Base-by-base conservation (phyloP, 805 yeast genomes). In the Zygosaccharomyces bailii region DNA sequence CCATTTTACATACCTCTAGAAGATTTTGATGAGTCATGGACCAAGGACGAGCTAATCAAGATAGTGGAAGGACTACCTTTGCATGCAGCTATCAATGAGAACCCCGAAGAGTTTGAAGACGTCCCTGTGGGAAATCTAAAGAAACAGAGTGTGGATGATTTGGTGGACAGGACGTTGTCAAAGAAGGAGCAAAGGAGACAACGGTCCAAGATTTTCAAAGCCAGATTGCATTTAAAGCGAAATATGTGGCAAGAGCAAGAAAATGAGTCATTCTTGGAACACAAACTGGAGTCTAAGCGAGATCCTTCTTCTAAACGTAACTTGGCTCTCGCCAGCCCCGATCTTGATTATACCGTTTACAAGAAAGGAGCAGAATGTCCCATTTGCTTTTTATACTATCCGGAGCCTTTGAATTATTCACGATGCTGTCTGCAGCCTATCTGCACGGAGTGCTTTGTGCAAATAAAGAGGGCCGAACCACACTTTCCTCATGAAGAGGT, bases 381-480 rank as follows among this genome's bases (percentile, higher is more conserved):
- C 7, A 91, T 91, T 52, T 91, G 99, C 61, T 91, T 91, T 61
- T 72, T 93, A 7, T 86, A 76, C 60, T 89, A 83, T 65, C 97
- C 98, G 1, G 73, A 76, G 20, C 77, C 79, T 55, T 65, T 90
- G 49, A 93, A 93, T 67, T 64, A 75, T 42, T 83, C 96, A 6
- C 73, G 95, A 35, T 91, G 99, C 65, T 91, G 99, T 63, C 76
- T 78, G 39, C 98, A 91, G 63, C 90, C 95, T 1, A 89, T 91
- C 16, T 93, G 99, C 67, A 77, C 96, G 1, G 98, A 91, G 66
- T 91, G 99, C 61, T 93, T 91, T 75, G 97, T 91, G 8, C 97
- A 91, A 65, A 89, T 91, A 61, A 88, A 86, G 63, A 75, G 99
- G 42, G 54, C 56, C 0, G 95, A 87, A 8, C 98, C 99, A 0